These are phyloP conservation scores for Ochromonas danica DNA, from an alignment of 108 stramenopile species.

Conservation along the genomic window DNA sequence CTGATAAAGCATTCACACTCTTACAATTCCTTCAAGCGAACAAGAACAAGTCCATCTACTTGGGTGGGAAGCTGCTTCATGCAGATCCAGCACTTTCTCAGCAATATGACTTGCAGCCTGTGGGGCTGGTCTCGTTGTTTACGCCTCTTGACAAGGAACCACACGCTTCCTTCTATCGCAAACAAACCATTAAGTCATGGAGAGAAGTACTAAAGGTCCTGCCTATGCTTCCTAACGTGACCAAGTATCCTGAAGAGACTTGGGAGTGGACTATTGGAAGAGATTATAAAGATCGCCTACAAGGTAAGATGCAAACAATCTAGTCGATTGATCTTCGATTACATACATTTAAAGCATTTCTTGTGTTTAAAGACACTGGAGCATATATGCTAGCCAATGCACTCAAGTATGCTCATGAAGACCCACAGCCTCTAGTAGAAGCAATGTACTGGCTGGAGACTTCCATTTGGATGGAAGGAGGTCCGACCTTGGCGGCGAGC, in stretches of 20 bases:
- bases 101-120: conserved; percentile 61
- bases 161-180: neutral
- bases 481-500: neutral
- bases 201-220: neutral
- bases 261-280: conserved; percentile 34
- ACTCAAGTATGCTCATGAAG: neutral
- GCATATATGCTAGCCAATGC: neutral
- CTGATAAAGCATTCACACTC: conserved; percentile 59
- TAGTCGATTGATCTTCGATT: neutral
- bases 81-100: conserved; percentile 49
- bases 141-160: neutral
- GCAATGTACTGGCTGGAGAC: conserved; percentile 32
- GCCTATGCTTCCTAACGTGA: neutral
- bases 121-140: conserved; percentile 58
- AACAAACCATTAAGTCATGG: neutral
- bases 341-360: neutral
- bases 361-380: neutral
- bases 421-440: neutral
- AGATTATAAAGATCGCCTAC: conserved; percentile 27
- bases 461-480: neutral
- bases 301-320: neutral
- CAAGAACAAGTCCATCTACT: conserved; percentile 52
- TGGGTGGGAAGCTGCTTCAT: conserved; percentile 63
- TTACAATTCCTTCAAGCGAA: conserved; percentile 64
- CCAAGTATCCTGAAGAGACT: conserved; percentile 26